These are phyloP conservation scores for Alectoria sarmentosa DNA, from an alignment of 495 filamentous ascomycete genomes.

Conservation along the genomic window DNA sequence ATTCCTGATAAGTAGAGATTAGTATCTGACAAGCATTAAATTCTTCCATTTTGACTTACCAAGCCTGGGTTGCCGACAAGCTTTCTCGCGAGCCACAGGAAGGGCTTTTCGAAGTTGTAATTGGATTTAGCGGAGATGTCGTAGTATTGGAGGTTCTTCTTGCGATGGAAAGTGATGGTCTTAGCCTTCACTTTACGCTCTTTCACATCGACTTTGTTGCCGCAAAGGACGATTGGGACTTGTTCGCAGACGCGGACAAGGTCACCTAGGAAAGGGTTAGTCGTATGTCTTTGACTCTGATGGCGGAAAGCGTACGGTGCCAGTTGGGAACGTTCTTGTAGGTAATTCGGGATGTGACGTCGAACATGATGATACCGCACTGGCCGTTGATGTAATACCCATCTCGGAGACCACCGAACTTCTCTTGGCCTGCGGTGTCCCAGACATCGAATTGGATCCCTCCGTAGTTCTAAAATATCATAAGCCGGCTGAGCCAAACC, in stretches of 20 bases:
- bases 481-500: slow-evolving; percentile 35
- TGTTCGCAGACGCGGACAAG: slow-evolving; percentile 99
- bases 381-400: slow-evolving; percentile 99
- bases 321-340: slow-evolving; percentile 99
- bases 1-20: slow-evolving; percentile 60
- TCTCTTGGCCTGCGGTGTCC: slow-evolving; percentile 99
- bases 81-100: slow-evolving; percentile 99
- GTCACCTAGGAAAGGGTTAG: slow-evolving; percentile 60
- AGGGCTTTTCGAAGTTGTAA: slow-evolving; percentile 99
- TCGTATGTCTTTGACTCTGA: neutral
- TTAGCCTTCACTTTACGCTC: slow-evolving; percentile 99
- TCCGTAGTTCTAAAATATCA: slow-evolving; percentile 70
- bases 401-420: slow-evolving; percentile 99
- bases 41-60: slow-evolving; percentile 47
- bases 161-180: slow-evolving; percentile 99
- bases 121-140: slow-evolving; percentile 99
- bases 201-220: slow-evolving; percentile 99
- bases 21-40: slow-evolving; percentile 14
- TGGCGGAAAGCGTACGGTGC: slow-evolving; percentile 74
- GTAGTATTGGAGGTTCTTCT: slow-evolving; percentile 99
- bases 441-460: slow-evolving; percentile 98
- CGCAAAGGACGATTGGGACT: slow-evolving; percentile 95
- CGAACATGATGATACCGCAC: slow-evolving; percentile 99
- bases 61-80: slow-evolving; percentile 88
- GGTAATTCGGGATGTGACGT: slow-evolving; percentile 98